Base-by-base conservation (phyloP, 495 filamentous ascomycete species). In the Umbilicaria muhlenbergii region DNA sequence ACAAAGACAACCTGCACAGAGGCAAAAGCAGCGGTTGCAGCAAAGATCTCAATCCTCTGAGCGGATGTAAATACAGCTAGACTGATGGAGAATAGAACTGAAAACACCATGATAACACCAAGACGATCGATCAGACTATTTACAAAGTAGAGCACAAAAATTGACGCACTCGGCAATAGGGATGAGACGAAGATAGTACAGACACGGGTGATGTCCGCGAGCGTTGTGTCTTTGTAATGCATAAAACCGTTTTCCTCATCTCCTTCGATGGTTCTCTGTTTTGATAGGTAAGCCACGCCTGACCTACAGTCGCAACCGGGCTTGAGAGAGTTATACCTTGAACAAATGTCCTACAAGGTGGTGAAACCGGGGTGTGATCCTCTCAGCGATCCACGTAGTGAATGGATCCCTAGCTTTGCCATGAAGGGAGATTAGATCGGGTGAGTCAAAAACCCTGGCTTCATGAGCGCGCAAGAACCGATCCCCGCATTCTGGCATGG, bases 111-210 rank as follows among this genome's bases (percentile, higher is more conserved):
- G 14, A 65, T 58, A n/a, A 61, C 39, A 10, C 46, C 47, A 13
- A 65, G 44, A 34, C 58, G 43, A n/a, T 40, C 42, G 11, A 48
- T 21, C 19, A 49, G 51, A 19, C 45, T 32, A 10, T 46, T 38
- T n/a, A 62, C 51, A 16, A 49, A 60, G 41, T 56, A 62, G 0
- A 65, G 48, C 2, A 52, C 53, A 17, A 64, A 41, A 18, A 64
- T 60, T 0, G 59, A 51, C 15, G 45, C 47, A 4, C 59, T 54
- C 11, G 62, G 62, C 5, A 63, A 36, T 0, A 60, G 31, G 5
- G 55, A 58, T 3, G 58, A 52, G n/a, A 62, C 34, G 19, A 63
- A 12, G 11, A 57, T 56, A 11, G 50, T 52, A n/a, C 59, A 17
- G 15, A 46, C 39, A 16, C 47, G 44, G 2, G 49, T 53, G 21